Percentiles rank a stretch among this genome's conserved stretches.
These are phyloP conservation scores for Penicillium sp. DNA, from an alignment of 2,329 filamentous ascomycete genomes.

Conservation along the genomic window DNA sequence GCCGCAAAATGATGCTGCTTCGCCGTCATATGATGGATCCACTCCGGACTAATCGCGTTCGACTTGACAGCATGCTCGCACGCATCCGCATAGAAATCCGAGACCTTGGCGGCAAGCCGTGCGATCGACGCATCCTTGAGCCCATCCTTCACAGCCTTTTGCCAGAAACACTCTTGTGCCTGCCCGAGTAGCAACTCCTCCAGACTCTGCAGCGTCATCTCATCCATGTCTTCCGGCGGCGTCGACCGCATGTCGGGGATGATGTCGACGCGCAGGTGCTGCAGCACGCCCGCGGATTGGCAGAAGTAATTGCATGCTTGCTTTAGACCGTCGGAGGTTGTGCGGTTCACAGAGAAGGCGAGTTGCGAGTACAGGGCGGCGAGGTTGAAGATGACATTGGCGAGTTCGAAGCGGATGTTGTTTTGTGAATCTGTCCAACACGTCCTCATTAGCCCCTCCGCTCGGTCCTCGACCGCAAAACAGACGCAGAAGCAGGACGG, in stretches of 20 bases:
- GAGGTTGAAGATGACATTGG: slow-evolving; percentile 92
- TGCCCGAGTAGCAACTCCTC: slow-evolving; percentile 86
- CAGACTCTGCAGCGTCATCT: slow-evolving; percentile 80
- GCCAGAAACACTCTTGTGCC: slow-evolving; percentile 97
- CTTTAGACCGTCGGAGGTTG: slow-evolving; percentile 81
- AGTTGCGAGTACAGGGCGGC: slow-evolving; percentile 93
- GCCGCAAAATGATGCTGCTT: slow-evolving; percentile 98
- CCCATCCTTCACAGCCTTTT: slow-evolving; percentile 91
- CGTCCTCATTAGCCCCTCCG: neutral
- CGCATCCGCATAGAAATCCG: slow-evolving; percentile 84
- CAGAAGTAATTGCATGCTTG: slow-evolving; percentile 89
- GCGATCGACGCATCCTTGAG: slow-evolving; percentile 93
- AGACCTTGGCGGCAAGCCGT: slow-evolving; percentile 87
- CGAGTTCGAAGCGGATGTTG: slow-evolving; percentile 79
- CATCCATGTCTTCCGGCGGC: slow-evolving; percentile 95
- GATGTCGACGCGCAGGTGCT: slow-evolving; percentile 75
- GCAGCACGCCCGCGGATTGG: slow-evolving; percentile 81
- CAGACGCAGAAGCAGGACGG: slow-evolving; percentile 6
- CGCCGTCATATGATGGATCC: slow-evolving; percentile 97
- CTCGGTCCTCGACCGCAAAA: neutral
- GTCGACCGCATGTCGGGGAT: slow-evolving; percentile 82
- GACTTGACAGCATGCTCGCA: slow-evolving; percentile 87
- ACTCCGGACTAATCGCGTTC: slow-evolving; percentile 86
- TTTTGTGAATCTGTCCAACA: slow-evolving; percentile 59
- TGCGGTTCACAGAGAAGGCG: slow-evolving; percentile 77